Conservation (phyloP, 1,284 basidiomycete genomes). For the Fomitopsis pinicola region DNA sequence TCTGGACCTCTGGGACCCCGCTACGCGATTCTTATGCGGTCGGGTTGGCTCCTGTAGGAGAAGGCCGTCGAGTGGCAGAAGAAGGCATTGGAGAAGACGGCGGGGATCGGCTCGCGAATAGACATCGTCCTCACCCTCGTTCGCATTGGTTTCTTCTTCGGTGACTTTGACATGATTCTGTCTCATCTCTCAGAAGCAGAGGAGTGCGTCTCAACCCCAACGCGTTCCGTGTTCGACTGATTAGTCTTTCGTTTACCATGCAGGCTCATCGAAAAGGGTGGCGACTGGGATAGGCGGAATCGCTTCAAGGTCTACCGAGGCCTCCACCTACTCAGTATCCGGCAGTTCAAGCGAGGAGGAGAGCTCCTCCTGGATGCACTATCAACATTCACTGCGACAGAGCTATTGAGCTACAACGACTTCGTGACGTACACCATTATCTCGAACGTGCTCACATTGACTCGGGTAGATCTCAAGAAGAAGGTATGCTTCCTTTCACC, state of each 20-base stretch:
- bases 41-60: slow-evolving; percentile 42
- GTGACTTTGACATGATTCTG: slow-evolving; percentile 74
- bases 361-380: slow-evolving; percentile 86
- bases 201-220: slow-evolving; percentile 47
- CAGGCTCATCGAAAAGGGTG: slow-evolving; percentile 91
- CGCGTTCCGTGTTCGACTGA: not conserved
- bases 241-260: not conserved
- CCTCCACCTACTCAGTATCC: slow-evolving; percentile 81
- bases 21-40: not conserved
- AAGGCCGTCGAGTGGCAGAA: slow-evolving; percentile 77
- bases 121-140: slow-evolving; percentile 90
- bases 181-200: slow-evolving; percentile 79
- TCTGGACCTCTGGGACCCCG: not conserved
- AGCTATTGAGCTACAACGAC: slow-evolving; percentile 87
- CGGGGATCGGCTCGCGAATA: slow-evolving; percentile 90
- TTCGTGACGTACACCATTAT: slow-evolving; percentile 89
- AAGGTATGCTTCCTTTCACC: slow-evolving; percentile 49
- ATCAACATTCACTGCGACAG: slow-evolving; percentile 92
- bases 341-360: slow-evolving; percentile 71
- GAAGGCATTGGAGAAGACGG: slow-evolving; percentile 87
- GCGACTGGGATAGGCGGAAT: slow-evolving; percentile 98
- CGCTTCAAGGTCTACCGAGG: slow-evolving; percentile 95
- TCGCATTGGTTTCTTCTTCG: slow-evolving; percentile 90
- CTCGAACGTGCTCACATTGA: slow-evolving; percentile 73
- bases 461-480: slow-evolving; percentile 88